Percentiles rank a stretch among this genome's conserved stretches.
These are phyloP conservation scores for Lunularia cruciata DNA, from an alignment of 225 moss, liverwort and hornwort species.

Conservation along the genomic window DNA sequence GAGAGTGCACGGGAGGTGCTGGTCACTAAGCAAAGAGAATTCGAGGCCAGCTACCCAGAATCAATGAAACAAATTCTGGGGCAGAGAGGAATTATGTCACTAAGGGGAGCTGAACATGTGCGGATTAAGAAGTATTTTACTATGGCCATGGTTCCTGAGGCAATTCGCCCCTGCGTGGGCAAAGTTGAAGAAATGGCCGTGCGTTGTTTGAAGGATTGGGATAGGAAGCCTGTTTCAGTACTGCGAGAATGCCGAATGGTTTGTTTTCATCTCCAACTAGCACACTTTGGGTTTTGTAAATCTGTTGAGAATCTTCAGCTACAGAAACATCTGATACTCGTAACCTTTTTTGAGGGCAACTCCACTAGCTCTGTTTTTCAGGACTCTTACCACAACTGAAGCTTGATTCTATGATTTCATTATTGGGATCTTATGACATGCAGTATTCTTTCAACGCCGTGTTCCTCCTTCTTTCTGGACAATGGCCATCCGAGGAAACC, in stretches of 20 bases:
- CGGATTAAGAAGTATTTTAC: constrained; percentile 9
- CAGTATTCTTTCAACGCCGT: constrained; percentile 23
- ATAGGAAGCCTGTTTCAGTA: constrained; percentile 1
- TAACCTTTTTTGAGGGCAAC: too few species aligned
- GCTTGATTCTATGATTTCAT: too few species aligned
- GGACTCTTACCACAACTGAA: not conserved
- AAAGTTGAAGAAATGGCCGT: constrained; percentile 12
- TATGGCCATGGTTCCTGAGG: constrained; percentile 15
- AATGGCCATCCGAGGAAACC: constrained; percentile 20
- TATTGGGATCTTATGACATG: not conserved
- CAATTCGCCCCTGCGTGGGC: constrained; percentile 5
- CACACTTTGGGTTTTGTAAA: too few species aligned
- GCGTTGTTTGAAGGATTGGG: constrained; percentile 9
- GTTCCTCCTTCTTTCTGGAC: constrained; percentile 12
- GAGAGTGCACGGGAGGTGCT: constrained; percentile 27
- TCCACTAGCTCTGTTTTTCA: not conserved
- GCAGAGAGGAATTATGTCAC: constrained; percentile 10
- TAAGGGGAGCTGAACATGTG: constrained; percentile 18
- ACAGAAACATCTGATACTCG: too few species aligned
- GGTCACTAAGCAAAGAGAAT: constrained; percentile 11
- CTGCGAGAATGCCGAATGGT: constrained; percentile 16
- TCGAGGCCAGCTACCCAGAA: constrained; percentile 24
- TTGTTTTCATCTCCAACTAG: not conserved
- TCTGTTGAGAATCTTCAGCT: too few species aligned
- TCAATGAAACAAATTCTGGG: constrained; percentile 19